Conservation (phyloP, 2,329 filamentous ascomycete species). For the Diaporthe amygdali region DNA sequence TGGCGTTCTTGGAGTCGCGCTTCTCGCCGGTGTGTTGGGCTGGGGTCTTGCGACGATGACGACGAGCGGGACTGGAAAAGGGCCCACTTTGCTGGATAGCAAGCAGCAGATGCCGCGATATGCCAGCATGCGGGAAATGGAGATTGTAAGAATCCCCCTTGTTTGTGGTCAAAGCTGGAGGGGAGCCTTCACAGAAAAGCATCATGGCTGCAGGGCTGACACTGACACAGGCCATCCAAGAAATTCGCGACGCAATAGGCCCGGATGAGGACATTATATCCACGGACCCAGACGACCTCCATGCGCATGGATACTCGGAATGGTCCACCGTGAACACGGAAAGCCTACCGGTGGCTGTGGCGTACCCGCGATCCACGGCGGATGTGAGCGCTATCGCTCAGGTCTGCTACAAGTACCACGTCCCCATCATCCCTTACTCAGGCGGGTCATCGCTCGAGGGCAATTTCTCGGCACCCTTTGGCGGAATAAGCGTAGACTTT, state of each 20-base stretch:
- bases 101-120: constrained; percentile 38
- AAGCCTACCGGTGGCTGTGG: constrained; percentile 65
- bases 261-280: constrained; percentile 61
- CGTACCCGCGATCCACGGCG: constrained; percentile 65
- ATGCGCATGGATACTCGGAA: constrained; percentile 69
- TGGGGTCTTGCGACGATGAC: constrained; percentile 45
- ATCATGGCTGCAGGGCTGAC: background rate
- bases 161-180: no score
- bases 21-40: constrained; percentile 44
- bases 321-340: constrained; percentile 69
- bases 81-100: constrained; percentile 35
- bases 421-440: constrained; percentile 87
- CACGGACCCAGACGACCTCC: constrained; percentile 66
- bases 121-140: constrained; percentile 49
- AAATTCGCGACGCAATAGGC: constrained; percentile 55
- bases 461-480: constrained; percentile 86
- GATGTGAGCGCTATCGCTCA: constrained; percentile 66
- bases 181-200: background rate
- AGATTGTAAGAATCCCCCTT: constrained; percentile 37
- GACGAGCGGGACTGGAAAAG: constrained; percentile 29
- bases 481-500: constrained; percentile 90
- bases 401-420: constrained; percentile 77
- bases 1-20: constrained; percentile 44
- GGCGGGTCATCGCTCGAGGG: constrained; percentile 87
- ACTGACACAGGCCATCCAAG: constrained; percentile 53